These are phyloP conservation scores for Mycena amicta DNA, from an alignment of 768 basidiomycete species.

Conservation along the genomic window DNA sequence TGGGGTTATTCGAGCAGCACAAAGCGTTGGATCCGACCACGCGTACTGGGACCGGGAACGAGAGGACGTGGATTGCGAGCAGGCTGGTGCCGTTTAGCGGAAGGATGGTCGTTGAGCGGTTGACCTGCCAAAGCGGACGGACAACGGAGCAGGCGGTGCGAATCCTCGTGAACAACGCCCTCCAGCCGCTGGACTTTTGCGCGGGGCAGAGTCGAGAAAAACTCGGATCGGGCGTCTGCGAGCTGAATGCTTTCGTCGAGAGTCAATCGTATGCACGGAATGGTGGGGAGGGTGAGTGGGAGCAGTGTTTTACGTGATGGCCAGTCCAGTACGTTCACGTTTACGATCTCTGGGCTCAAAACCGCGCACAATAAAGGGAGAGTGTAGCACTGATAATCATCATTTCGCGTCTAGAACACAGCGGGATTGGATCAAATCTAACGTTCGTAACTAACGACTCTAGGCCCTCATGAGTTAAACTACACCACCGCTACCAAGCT, in stretches of 20 bases:
- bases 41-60: conserved; percentile 16
- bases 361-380: too few relatives aligned
- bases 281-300: conserved; percentile 74
- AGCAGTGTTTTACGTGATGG: conserved; percentile 55
- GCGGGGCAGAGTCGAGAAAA: conserved; percentile 33
- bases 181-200: conserved; percentile 67
- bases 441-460: too few relatives aligned
- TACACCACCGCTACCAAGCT: too few relatives aligned
- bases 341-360: too few relatives aligned
- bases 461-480: too few relatives aligned
- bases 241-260: conserved; percentile 63
- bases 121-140: conserved; percentile 45
- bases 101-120: conserved; percentile 72
- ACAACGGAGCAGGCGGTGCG: conserved; percentile 49
- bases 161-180: conserved; percentile 76
- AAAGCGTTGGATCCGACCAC: conserved; percentile 34
- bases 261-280: conserved; percentile 71
- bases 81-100: conserved; percentile 75
- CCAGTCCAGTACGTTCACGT: too few relatives aligned
- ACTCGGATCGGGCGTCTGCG: conserved; percentile 59
- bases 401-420: too few relatives aligned
- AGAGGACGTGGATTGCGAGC: conserved; percentile 57
- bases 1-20: conserved; percentile 52
- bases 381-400: too few relatives aligned
- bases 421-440: too few relatives aligned